phyloP scores from a whole-genome alignment of 2,329 filamentous ascomycete species.

The Aphanoascus verrucosus region DNA sequence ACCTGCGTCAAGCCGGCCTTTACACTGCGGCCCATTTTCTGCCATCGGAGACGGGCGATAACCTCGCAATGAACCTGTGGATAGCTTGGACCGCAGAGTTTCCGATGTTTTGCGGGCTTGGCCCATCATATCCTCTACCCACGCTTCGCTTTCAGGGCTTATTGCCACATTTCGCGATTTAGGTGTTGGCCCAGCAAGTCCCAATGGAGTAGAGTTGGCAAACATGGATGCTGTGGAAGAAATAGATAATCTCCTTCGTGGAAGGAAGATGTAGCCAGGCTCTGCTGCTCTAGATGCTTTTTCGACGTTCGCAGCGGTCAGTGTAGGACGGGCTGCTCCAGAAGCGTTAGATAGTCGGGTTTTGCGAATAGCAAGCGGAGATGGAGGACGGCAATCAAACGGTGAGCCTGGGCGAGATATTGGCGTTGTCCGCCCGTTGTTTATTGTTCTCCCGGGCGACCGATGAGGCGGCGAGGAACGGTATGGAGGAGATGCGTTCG shows the following conservation, averaged over 20 bases:
- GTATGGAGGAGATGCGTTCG: conserved; percentile 18
- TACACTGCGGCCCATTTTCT: conserved; percentile 1
- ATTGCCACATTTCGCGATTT: conserved; percentile 32
- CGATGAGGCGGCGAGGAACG: conserved; percentile 7
- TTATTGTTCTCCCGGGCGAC: conserved; percentile 11
- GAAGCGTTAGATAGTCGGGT: conserved; percentile 27
- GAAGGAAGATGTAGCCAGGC: conserved; percentile 22
- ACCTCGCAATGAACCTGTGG: conserved; percentile 3
- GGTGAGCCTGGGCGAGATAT: conserved; percentile 29
- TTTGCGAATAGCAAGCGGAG: conserved; percentile 33
- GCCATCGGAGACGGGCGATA: conserved; percentile 6
- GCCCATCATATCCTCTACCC: conserved; percentile 38
- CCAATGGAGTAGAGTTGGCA: conserved; percentile 30
- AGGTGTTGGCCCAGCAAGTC: conserved; percentile 37
- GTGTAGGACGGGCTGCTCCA: conserved; percentile 23
- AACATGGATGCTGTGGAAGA: conserved; percentile 31
- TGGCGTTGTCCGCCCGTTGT: conserved; percentile 25
- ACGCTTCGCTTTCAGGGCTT: conserved; percentile 38
- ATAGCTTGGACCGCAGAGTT: conserved; percentile 19
- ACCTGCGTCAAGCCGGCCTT: background rate
- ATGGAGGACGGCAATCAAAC: conserved; percentile 29
- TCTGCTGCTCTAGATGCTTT: conserved; percentile 21
- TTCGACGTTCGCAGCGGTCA: conserved; percentile 23
- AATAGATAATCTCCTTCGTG: conserved; percentile 28
- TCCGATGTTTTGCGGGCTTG: conserved; percentile 34